Percentiles rank a stretch among this genome's conserved stretches.
Conservation (phyloP, 2,329 filamentous ascomycete species). For the Fusarium siculi region DNA sequence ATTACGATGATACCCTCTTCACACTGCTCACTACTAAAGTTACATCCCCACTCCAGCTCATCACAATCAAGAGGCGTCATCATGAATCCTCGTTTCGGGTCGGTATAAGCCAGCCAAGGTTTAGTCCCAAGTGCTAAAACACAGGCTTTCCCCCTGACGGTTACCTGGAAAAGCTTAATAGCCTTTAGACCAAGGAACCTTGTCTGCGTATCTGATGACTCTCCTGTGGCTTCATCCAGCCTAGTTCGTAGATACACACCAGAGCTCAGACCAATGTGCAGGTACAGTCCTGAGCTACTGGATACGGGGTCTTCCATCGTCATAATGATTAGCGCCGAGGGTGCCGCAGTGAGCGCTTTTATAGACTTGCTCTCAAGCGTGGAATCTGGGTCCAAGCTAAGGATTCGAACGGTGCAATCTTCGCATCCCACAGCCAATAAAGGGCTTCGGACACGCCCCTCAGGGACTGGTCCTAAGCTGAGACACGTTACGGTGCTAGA, state of each 20-base stretch:
- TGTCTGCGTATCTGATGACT: conserved; percentile 92
- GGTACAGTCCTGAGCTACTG: conserved; percentile 87
- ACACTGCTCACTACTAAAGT: conserved; percentile 95
- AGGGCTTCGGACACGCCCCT: conserved; percentile 87
- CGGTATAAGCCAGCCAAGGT: conserved; percentile 93
- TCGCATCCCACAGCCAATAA: conserved; percentile 97
- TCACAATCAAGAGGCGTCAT: conserved; percentile 91
- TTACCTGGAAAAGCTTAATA: conserved; percentile 88
- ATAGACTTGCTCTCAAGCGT: conserved; percentile 94
- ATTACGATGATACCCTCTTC: conserved; percentile 94
- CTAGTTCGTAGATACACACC: conserved; percentile 96
- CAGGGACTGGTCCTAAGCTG: conserved; percentile 89
- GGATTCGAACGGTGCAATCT: conserved; percentile 92
- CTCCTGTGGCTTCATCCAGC: conserved; percentile 92
- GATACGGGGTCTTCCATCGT: conserved; percentile 93
- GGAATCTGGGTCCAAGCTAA: conserved; percentile 88
- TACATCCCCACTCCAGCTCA: conserved; percentile 91
- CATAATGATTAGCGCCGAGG: conserved; percentile 90
- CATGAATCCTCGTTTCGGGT: conserved; percentile 87
- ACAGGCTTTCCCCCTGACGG: conserved; percentile 82
- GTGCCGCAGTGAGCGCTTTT: conserved; percentile 89
- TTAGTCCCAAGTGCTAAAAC: conserved; percentile 90
- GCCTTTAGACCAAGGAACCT: conserved; percentile 93
- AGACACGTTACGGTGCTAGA: conserved; percentile 93
- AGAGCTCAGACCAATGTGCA: conserved; percentile 95